Conservation (phyloP, 495 filamentous ascomycete genomes). For the Aspergillus bridgeri region DNA sequence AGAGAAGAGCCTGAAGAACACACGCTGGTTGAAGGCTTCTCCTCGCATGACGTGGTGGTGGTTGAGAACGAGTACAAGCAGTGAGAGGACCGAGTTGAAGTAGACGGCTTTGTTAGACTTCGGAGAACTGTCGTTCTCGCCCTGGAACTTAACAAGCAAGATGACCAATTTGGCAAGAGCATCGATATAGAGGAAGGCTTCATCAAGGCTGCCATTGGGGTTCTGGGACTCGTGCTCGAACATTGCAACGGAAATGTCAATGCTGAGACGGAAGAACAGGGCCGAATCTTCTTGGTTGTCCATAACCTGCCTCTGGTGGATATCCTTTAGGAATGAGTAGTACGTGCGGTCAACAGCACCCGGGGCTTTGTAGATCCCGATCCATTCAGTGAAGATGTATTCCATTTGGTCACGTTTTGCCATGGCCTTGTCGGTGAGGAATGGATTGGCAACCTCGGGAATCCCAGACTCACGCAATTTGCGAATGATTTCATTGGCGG, state of each 20-base stretch:
- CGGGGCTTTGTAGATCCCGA: slow-evolving; percentile 71
- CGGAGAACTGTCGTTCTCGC: slow-evolving; percentile 54
- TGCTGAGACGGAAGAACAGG: slow-evolving; percentile 74
- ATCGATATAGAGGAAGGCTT: slow-evolving; percentile 74
- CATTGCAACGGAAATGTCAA: slow-evolving; percentile 72
- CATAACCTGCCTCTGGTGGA: slow-evolving; percentile 69
- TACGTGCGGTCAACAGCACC: slow-evolving; percentile 67
- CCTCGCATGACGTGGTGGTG: slow-evolving; percentile 78
- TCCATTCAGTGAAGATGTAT: slow-evolving; percentile 94
- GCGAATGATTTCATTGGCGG: slow-evolving; percentile 64
- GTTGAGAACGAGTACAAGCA: slow-evolving; percentile 77
- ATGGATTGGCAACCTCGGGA: slow-evolving; percentile 46
- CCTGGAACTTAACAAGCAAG: slow-evolving; percentile 67
- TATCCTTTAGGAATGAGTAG: slow-evolving; percentile 77
- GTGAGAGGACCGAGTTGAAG: slow-evolving; percentile 68
- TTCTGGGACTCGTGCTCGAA: slow-evolving; percentile 66
- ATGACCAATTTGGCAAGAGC: slow-evolving; percentile 82
- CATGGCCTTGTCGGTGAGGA: slow-evolving; percentile 47
- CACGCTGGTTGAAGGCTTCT: slow-evolving; percentile 79
- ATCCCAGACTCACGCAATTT: slow-evolving; percentile 65
- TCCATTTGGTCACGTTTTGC: slow-evolving; percentile 76
- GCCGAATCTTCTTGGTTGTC: slow-evolving; percentile 67
- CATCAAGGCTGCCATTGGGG: slow-evolving; percentile 57
- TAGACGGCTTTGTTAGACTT: slow-evolving; percentile 60
- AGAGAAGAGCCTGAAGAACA: slow-evolving; percentile 90